Conservation (phyloP, 2,329 filamentous ascomycete species). For the Fusarium caatingaense region DNA sequence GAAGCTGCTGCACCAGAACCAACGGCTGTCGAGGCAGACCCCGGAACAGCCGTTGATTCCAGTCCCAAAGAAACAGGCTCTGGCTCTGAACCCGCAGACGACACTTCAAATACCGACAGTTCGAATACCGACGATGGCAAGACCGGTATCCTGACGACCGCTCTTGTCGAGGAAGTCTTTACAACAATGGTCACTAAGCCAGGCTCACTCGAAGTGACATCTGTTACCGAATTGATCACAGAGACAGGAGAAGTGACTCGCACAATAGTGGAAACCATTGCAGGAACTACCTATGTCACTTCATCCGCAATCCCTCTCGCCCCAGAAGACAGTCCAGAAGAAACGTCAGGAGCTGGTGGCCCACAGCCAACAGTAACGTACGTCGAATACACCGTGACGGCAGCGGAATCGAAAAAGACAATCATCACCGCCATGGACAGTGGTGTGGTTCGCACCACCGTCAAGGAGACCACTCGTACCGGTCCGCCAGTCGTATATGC, state of each 20-base stretch:
- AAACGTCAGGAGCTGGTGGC: background rate
- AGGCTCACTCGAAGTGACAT: constrained; percentile 8
- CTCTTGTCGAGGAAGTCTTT: constrained; percentile 24
- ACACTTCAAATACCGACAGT: background rate
- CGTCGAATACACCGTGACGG: background rate
- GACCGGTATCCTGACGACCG: constrained; percentile 20
- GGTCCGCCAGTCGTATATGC: constrained; percentile 29
- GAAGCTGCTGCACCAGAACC: constrained; percentile 1
- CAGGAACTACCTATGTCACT: background rate
- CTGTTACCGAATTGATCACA: constrained; percentile 8
- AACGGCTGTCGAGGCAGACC: constrained; percentile 2
- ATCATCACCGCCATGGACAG: constrained; percentile 7
- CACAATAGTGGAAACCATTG: constrained; percentile 1
- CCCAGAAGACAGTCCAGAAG: background rate
- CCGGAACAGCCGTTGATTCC: background rate
- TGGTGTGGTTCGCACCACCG: constrained; percentile 15
- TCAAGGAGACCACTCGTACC: constrained; percentile 11
- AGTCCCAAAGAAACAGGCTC: background rate
- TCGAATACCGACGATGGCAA: background rate
- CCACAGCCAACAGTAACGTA: background rate
- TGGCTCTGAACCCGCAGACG: constrained; percentile 1
- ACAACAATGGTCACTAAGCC: constrained; percentile 22
- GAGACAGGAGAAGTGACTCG: constrained; percentile 1
- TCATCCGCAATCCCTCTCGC: background rate
- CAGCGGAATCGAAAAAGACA: constrained; percentile 7